Base-by-base conservation (phyloP, 805 yeast species). In the Zygosaccharomyces siamensis region DNA sequence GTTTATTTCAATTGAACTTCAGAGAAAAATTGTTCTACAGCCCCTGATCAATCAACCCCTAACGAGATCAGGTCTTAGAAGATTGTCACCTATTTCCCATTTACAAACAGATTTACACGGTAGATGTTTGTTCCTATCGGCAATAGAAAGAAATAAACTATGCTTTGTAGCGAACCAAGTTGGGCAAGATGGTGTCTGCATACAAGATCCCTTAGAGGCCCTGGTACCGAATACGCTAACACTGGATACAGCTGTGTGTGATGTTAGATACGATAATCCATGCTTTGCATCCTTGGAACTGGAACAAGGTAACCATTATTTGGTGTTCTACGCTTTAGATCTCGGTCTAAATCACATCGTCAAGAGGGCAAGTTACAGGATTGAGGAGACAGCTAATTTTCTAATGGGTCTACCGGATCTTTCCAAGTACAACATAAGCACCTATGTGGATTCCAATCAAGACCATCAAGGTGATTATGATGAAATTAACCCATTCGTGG, bases 241-340 rank as follows among this genome's bases (percentile, higher is more conserved):
- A 0, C 69, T 84, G 28, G 65, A 65, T 12, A 58, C 82, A 2
- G 66, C 77, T 14, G 84, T 85, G 0, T 61, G 92, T 42, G 95
- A 89, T 61, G 84, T 83, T 2, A 86, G 84, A 0, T 84, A 75
- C 63, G 93, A 85, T 16, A 89, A 89, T 59, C 98, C 98, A 0
- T 62, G 80, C 7, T 92, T 90, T 75, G 95, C 89, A 0, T 76
- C 90, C 0, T 67, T 93, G 6, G 98, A 92, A 60, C 68, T 78
- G 6, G 61, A 58, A 43, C 61, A 64, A 27, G 61, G 57, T 18
- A 61, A 59, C 49, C 73, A 68, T 43, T 55, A 60, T 26, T 69
- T 92, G 45, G 76, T 79, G 3, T 85, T 79, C 62, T 92, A 92
- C 67, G 92, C 88, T 59, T 68, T 90, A 23, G 97, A 93, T 63